Evolutionary conservation across 1,284 basidiomycete genomes (phyloP).

Genomic region (Flammula alnicola): DNA sequence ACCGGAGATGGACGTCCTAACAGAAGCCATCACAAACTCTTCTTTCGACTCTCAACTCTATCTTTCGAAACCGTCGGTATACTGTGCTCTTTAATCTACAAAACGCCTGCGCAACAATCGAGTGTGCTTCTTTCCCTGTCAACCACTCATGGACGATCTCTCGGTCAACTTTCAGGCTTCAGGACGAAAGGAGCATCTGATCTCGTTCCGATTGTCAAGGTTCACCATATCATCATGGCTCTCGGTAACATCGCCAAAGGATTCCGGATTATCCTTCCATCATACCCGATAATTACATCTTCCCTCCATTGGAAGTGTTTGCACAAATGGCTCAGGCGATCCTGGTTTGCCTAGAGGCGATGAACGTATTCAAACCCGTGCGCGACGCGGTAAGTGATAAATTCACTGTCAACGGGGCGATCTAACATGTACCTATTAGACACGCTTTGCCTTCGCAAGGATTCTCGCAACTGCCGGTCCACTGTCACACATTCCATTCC

Average conservation of each 20-base stretch:
- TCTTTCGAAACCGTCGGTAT: slow-evolving; percentile 94
- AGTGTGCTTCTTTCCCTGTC: slow-evolving; percentile 78
- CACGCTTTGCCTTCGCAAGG: slow-evolving; percentile 93
- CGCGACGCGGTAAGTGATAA: slow-evolving; percentile 83
- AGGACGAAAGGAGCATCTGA: slow-evolving; percentile 60
- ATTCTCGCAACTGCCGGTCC: slow-evolving; percentile 91
- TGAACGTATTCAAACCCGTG: slow-evolving; percentile 88
- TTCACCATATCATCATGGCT: slow-evolving; percentile 97
- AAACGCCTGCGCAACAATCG: slow-evolving; percentile 73
- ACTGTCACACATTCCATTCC: slow-evolving; percentile 85
- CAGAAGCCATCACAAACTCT: slow-evolving; percentile 80
- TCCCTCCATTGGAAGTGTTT: slow-evolving; percentile 84
- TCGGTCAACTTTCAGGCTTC: slow-evolving; percentile 69
- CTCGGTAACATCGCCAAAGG: slow-evolving; percentile 96
- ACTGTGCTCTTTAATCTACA: slow-evolving; percentile 79
- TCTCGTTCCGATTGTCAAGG: slow-evolving; percentile 78
- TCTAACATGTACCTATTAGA: slow-evolving; percentile 50
- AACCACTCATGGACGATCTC: slow-evolving; percentile 83
- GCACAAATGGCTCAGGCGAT: slow-evolving; percentile 89
- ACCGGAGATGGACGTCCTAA: slow-evolving; percentile 69
- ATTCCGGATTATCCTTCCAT: slow-evolving; percentile 84
- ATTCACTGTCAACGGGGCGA: not conserved
- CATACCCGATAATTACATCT: slow-evolving; percentile 67
- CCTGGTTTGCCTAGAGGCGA: slow-evolving; percentile 84
- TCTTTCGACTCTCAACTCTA: slow-evolving; percentile 93